Conservation (phyloP, 2,329 filamentous ascomycete species). For the Hypoxylon sp. region DNA sequence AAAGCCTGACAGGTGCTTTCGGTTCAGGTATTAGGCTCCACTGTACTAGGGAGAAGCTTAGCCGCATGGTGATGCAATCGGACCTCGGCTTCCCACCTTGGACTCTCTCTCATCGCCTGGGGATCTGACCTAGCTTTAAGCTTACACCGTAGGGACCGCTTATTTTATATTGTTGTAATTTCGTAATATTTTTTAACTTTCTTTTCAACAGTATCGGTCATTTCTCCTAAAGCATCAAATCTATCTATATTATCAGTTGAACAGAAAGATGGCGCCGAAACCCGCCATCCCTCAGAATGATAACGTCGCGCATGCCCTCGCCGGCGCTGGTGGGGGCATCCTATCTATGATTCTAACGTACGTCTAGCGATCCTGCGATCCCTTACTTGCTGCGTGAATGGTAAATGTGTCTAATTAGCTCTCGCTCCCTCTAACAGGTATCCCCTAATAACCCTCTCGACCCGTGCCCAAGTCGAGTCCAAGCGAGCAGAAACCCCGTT, state of each 20-base stretch:
- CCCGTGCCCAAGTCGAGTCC: constrained; percentile 96
- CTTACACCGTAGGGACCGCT: constrained; percentile 11
- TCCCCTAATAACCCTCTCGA: constrained; percentile 96
- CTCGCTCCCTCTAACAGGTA: constrained; percentile 71
- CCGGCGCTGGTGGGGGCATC: constrained; percentile 92
- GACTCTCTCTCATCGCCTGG: constrained; percentile 2
- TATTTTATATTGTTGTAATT: constrained; percentile 2
- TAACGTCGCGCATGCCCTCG: constrained; percentile 95
- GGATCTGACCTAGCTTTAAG: constrained; percentile 4
- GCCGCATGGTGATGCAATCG: constrained; percentile 52
- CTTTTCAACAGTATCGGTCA: background rate
- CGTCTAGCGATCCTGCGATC: constrained; percentile 29
- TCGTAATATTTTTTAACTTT: constrained; percentile 3
- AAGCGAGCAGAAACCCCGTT: constrained; percentile 90
- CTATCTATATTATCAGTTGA: background rate
- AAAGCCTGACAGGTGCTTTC: constrained; percentile 30
- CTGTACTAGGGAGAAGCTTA: constrained; percentile 11
- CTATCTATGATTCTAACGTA: constrained; percentile 97
- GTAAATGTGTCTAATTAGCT: constrained; percentile 26
- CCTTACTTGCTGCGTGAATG: background rate
- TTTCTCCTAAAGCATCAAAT: background rate
- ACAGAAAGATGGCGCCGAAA: constrained; percentile 59
- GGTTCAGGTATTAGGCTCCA: constrained; percentile 22
- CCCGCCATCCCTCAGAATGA: constrained; percentile 86
- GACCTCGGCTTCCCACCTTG: constrained; percentile 50